A percentile compares a stretch with the other conserved stretches of the same genome.
Evolutionary conservation across 345 rosid species (phyloP).

Genomic region (Moricandia moricandioides): DNA sequence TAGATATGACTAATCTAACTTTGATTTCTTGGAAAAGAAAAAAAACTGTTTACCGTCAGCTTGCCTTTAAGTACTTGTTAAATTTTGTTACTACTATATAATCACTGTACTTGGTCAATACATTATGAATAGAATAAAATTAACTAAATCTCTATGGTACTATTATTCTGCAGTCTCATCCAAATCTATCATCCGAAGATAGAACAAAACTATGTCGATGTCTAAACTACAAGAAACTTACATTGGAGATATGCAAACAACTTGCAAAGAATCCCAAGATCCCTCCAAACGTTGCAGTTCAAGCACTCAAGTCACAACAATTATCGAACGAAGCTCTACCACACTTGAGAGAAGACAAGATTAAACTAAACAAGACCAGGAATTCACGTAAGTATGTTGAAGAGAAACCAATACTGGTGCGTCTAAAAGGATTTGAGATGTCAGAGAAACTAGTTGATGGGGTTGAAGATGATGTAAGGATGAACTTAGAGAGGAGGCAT

Average conservation of each 20-base stretch:
- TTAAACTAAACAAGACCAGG: slow-evolving; percentile 6
- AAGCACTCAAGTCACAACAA: slow-evolving; percentile 65
- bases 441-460: slow-evolving; percentile 22
- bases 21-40: not conserved
- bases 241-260: slow-evolving; percentile 66
- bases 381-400: slow-evolving; percentile 15
- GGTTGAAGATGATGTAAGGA: slow-evolving; percentile 34
- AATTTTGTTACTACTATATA: not conserved
- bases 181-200: slow-evolving; percentile 52
- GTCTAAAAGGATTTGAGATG: slow-evolving; percentile 28
- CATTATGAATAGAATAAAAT: not conserved
- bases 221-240: slow-evolving; percentile 65
- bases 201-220: slow-evolving; percentile 65
- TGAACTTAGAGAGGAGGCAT: slow-evolving; percentile 35
- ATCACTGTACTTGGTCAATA: not conserved
- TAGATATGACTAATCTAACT: not conserved
- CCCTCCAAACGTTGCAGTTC: slow-evolving; percentile 64
- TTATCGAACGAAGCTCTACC: slow-evolving; percentile 19
- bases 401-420: slow-evolving; percentile 30
- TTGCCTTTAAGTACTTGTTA: not conserved
- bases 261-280: slow-evolving; percentile 78
- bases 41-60: not conserved
- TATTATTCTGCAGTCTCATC: slow-evolving; percentile 62
- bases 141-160: not conserved
- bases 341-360: slow-evolving; percentile 25